Base-by-base conservation (phyloP, 2,329 filamentous ascomycete genomes). In the Arthrocladium fulminans region DNA sequence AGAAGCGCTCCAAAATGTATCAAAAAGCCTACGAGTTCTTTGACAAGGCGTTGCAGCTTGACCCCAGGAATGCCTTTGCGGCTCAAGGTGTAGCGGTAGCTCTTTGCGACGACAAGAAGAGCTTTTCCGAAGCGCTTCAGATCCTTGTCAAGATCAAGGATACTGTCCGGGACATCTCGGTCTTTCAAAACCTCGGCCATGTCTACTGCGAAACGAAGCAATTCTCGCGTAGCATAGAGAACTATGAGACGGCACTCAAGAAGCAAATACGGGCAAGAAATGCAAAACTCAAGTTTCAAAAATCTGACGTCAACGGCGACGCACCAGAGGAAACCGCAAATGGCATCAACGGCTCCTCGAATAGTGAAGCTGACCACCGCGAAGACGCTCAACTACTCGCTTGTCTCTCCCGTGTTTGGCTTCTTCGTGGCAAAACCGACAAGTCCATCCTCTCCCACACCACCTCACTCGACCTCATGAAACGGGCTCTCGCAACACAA, bases 21-120 rank as follows among this genome's bases (percentile, higher is more conserved):
- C 81, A 83, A 63, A 88, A 90, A 57, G 89, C 92, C 0, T 89
- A 97, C 9, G 94, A 98, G 63, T 98, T 98, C 68, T 98, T 96
- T 59, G 92, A 97, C 64, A 98, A 98, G 69, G 90, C 90, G 3
- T 73, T 98, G 19, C 88, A 94, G 54, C 73, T 98, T n/a, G 92
- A 98, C 61, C 82, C 88, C 0, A 88, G 84, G 69, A 98, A 97
- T 58, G 90, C 92, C 0, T 95, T 94, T 64, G 94, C 94, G 6
- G 92, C 92, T 1, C 92, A 98, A 63, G 92, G 94, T 52, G 81
- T 98, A 55, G 92, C 87, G 12, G 97, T 98, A 61, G 89, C 90
- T 7, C 73, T 98, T 23, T 83, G 92, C 1, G 92, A 98, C 64
- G 90, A 97, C 64, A 92, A 85, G 71, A 96, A 92, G 66, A 88